Percentiles rank a stretch among this genome's conserved stretches.
phyloP scores from a whole-genome alignment of 805 yeast genomes.

The Wickerhamomyces alni region DNA sequence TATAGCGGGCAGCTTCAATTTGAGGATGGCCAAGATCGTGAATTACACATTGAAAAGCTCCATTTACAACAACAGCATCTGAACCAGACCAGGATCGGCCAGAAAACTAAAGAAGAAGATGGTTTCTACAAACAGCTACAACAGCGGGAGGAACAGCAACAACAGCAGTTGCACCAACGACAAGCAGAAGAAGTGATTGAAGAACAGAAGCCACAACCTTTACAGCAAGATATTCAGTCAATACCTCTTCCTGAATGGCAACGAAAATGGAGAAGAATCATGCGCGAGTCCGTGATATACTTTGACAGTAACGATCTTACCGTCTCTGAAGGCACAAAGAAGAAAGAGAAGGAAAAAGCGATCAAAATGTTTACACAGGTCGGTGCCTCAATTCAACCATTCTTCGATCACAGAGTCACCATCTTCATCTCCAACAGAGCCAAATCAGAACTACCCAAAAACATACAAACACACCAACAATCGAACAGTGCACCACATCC shows the following conservation, averaged over 20 bases:
- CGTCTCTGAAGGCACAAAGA: slow-evolving; percentile 17
- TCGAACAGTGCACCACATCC: slow-evolving; percentile 21
- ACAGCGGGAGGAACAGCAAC: too few species aligned
- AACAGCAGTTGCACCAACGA: background rate
- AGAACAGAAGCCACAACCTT: slow-evolving; percentile 1
- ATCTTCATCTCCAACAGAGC: slow-evolving; percentile 71
- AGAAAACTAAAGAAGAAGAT: too few species aligned
- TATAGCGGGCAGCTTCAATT: too few species aligned
- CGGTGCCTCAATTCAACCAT: slow-evolving; percentile 53
- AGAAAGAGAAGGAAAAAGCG: slow-evolving; percentile 30
- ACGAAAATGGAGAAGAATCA: slow-evolving; percentile 50
- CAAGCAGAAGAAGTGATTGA: background rate
- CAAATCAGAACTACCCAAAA: slow-evolving; percentile 36
- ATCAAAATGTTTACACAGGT: slow-evolving; percentile 25
- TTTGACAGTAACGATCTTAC: slow-evolving; percentile 41
- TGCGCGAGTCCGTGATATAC: slow-evolving; percentile 50
- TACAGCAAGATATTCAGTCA: slow-evolving; percentile 6
- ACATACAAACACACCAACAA: slow-evolving; percentile 62
- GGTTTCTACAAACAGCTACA: too few species aligned
- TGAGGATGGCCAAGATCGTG: too few species aligned
- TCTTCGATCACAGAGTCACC: slow-evolving; percentile 54
- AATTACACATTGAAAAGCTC: too few species aligned
- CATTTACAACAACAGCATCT: too few species aligned
- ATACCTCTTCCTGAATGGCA: slow-evolving; percentile 46
- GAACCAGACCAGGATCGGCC: too few species aligned